phyloP scores from a whole-genome alignment of 164 flowering plant genomes.

The Chloranthus sessilifolius region DNA sequence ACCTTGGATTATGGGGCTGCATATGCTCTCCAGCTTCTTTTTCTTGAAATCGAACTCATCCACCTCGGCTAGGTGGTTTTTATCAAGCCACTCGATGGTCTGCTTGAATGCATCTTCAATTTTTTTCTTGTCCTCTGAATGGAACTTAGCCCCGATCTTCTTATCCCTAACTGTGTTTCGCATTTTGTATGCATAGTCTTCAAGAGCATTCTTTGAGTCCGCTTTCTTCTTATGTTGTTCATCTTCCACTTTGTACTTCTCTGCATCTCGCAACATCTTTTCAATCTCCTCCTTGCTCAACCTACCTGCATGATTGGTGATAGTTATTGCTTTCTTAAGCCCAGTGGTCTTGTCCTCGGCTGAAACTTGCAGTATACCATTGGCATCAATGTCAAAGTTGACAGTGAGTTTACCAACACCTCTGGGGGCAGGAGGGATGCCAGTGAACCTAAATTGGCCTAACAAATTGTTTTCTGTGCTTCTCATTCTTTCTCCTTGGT shows the following conservation, averaged over 20 bases:
- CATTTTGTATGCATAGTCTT: slow-evolving; percentile 41
- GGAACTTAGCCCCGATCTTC: slow-evolving; percentile 36
- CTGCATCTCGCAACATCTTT: slow-evolving; percentile 45
- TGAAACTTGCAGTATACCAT: slow-evolving; percentile 34
- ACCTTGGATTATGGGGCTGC: slow-evolving; percentile 30
- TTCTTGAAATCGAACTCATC: slow-evolving; percentile 50
- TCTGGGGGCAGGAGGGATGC: background rate
- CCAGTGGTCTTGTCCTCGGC: slow-evolving; percentile 41
- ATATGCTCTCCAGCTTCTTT: slow-evolving; percentile 45
- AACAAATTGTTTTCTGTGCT: background rate
- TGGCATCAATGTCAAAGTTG: slow-evolving; percentile 26
- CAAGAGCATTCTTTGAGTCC: slow-evolving; percentile 38
- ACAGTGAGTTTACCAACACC: background rate
- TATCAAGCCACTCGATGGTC: slow-evolving; percentile 44
- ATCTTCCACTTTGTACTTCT: slow-evolving; percentile 42
- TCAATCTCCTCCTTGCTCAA: slow-evolving; percentile 36
- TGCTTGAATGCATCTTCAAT: slow-evolving; percentile 45
- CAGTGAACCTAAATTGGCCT: background rate
- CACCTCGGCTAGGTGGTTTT: slow-evolving; percentile 43
- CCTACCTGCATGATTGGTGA: slow-evolving; percentile 35
- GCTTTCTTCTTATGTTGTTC: slow-evolving; percentile 43
- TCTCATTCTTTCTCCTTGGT: background rate
- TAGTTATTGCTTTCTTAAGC: slow-evolving; percentile 39
- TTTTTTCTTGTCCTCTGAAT: slow-evolving; percentile 38
- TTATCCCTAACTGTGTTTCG: slow-evolving; percentile 44